Evolutionary conservation across 2,329 filamentous ascomycete species (phyloP), one percentile per base, ranked within the genome.

Genomic region (Cercospora zeae-maydis): DNA sequence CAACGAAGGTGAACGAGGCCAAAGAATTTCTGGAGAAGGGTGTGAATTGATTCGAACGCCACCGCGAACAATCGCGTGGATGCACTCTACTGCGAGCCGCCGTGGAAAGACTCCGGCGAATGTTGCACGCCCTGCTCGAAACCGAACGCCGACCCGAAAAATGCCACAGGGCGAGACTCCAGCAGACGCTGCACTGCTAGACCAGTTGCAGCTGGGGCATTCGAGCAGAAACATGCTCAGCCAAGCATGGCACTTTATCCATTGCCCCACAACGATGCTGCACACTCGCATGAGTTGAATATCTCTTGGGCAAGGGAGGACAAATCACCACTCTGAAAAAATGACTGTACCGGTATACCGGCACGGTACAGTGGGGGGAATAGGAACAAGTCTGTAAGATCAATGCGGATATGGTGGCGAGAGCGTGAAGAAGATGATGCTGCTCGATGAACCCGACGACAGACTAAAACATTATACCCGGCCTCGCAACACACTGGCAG

Each of bases 1-100:
- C 95, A 13, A 97, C 93, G 59, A 99, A 99, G 79, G 90, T 99
- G 75, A 99, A 99, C 79, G 95, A 99, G 78, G 95, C 95, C 39
- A 99, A 99, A 79, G 93, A 98, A 76, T 86, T 98, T 67, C 76
- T 99, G 69, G 95, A 99, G 76, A 97, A 96, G 70, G 65, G 65
- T 13, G 54, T 30, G 11, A 51, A 59, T 14, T 57, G 54, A 57
- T 42, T 16, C 8, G 19, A 42, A 13, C 1, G n/a, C 45, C 31
- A 53, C 11, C 2, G 2, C 14, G 49, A 27, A 24, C 27, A 21
- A 19, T 14, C 27, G 21, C 52, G 52, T 21, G 52, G 33, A 37
- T 11, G 19, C 33, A 24, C 45, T 55, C 14, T 24, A 14, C 33
- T 56, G 34, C 16, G 37, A 36, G n/a, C 33, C n/a, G 19, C 13